These are phyloP conservation scores for Agaricus blazei DNA, from an alignment of 768 basidiomycete genomes.

Conservation along the genomic window DNA sequence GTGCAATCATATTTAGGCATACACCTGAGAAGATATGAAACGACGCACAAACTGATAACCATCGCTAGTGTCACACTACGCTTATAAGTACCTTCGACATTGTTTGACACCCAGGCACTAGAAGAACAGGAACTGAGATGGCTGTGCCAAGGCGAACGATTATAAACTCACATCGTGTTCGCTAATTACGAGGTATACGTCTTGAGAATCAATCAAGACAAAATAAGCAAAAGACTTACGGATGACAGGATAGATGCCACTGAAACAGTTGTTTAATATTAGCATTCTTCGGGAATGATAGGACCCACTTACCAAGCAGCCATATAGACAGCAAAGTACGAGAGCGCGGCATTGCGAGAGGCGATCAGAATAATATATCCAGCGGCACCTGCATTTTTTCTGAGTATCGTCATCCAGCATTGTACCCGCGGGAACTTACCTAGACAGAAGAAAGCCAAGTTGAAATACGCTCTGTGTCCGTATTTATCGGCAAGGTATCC, in stretches of 20 bases:
- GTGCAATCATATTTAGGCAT: not conserved
- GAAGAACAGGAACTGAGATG: not conserved
- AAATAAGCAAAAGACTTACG: constrained; percentile 33
- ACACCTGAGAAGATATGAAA: not conserved
- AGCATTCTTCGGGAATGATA: not conserved
- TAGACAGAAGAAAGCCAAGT: constrained; percentile 46
- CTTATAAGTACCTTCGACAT: constrained; percentile 73
- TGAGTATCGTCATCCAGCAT: constrained; percentile 11
- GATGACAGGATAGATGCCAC: constrained; percentile 73
- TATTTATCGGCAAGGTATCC: constrained; percentile 60
- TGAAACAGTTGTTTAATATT: constrained; percentile 14
- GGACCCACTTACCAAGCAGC: constrained; percentile 51
- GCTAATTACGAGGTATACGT: constrained; percentile 28
- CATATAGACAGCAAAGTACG: constrained; percentile 68
- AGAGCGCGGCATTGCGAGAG: constrained; percentile 58
- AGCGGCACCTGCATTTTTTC: constrained; percentile 33
- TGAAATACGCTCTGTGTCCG: constrained; percentile 57
- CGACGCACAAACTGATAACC: constrained; percentile 53
- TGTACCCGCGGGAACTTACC: constrained; percentile 22
- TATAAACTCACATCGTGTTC: constrained; percentile 45
- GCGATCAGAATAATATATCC: constrained; percentile 70
- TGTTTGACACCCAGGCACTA: constrained; percentile 60
- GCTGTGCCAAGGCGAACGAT: not conserved
- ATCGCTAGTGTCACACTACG: constrained; percentile 67
- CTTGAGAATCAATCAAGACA: not conserved